Evolutionary conservation across 1,284 basidiomycete genomes (phyloP), one percentile per base, ranked within the genome.

Genomic region (Fistulina hepatica): DNA sequence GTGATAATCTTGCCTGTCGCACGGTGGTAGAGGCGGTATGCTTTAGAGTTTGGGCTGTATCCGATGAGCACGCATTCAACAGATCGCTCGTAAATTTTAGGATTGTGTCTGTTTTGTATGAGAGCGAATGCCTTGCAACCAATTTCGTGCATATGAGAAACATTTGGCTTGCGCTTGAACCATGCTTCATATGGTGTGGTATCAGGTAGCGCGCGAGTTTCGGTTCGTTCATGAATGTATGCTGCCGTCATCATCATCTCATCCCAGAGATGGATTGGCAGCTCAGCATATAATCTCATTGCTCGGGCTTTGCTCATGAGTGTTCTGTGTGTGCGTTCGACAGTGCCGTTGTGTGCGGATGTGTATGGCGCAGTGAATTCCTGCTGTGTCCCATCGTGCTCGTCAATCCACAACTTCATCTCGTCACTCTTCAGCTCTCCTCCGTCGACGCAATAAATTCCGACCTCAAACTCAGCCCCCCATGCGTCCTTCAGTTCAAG

Each of bases 61-160:
- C 47, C 45, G 21, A 50, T 43, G 19, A 50, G 45, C 7, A 39
- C 15, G 16, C 45, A 50, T 30, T 48, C 45, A 3, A 44, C n/a
- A 2, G 39, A 43, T 2, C 40, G 45, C 19, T 49, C 47, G 39
- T 49, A 49, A 40, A 36, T 51, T 47, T 37, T 49, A 27, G 28
- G 52, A 45, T 42, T 45, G 40, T 31, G 54, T 15, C 21, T 50
- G 30, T 48, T 58, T 49, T 31, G 48, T 37, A 33, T 42, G 3
- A 59, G 47, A 6, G 59, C 50, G 48, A 55, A 60, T 7, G 56
- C 49, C 9, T 51, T 43, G 19, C 48, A 47, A 25, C 57, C 52
- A 25, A 58, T 59, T 36, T 57, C 57, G 9, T 49, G 34, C 1
- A 59, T 43, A 31, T 58, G 52, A 4, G 50, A 47, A 4, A 61